phyloP scores from a whole-genome alignment of 2,329 filamentous ascomycete species.

The Pseudopyrenochaeta lycopersici region DNA sequence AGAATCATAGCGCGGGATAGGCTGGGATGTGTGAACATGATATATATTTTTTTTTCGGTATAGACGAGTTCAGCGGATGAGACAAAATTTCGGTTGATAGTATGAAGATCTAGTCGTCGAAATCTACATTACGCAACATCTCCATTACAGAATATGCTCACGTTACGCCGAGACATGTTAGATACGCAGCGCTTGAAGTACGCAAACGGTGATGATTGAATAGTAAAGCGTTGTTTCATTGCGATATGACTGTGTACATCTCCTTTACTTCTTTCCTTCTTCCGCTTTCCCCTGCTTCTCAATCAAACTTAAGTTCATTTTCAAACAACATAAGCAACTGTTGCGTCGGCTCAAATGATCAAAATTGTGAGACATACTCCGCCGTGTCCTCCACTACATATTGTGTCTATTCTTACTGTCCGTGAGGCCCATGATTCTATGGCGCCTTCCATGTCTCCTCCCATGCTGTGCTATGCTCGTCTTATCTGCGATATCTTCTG shows the following conservation, averaged over 20 bases:
- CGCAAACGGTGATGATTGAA: too few relatives aligned
- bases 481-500: not conserved
- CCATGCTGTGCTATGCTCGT: not conserved
- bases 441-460: not conserved
- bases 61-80: too few relatives aligned
- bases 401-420: not conserved
- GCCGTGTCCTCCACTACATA: not conserved
- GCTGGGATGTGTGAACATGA: too few relatives aligned
- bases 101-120: too few relatives aligned
- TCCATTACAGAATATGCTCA: not conserved
- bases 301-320: not conserved
- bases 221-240: not conserved
- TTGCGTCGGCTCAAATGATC: not conserved
- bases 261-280: not conserved
- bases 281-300: not conserved
- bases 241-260: constrained; percentile 4
- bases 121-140: too few relatives aligned
- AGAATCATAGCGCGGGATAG: too few relatives aligned
- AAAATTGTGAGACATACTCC: not conserved
- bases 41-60: too few relatives aligned
- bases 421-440: not conserved
- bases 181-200: too few relatives aligned
- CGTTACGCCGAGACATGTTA: not conserved
- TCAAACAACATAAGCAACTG: constrained; percentile 1
- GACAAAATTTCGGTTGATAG: too few relatives aligned